phyloP scores from a whole-genome alignment of 2,329 filamentous ascomycete species.

The Harringtonia aguacate region DNA sequence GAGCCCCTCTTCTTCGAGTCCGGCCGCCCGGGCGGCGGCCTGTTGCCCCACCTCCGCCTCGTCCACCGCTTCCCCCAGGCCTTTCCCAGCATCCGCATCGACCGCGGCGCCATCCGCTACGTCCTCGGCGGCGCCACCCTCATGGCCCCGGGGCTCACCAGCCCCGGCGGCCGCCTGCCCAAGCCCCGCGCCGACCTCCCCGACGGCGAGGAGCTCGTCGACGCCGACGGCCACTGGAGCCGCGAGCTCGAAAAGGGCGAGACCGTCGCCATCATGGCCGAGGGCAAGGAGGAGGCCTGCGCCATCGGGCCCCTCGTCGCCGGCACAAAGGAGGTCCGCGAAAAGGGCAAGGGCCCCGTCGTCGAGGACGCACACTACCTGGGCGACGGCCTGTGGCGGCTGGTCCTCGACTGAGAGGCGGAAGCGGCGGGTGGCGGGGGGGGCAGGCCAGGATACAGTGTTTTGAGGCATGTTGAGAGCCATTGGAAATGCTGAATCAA shows the following conservation, averaged over 20 bases:
- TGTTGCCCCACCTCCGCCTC: conserved; percentile 80
- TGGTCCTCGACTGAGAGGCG: conserved; percentile 33
- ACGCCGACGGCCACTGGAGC: conserved; percentile 45
- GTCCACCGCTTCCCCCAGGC: conserved; percentile 82
- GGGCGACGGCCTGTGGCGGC: conserved; percentile 85
- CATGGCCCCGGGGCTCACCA: conserved; percentile 92
- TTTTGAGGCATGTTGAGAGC: too few species aligned
- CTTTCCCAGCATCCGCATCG: conserved; percentile 79
- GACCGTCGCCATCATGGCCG: conserved; percentile 80
- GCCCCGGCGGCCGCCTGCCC: conserved; percentile 69
- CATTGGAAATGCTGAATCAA: too few species aligned
- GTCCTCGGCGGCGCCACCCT: conserved; percentile 87
- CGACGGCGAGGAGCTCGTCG: conserved; percentile 28
- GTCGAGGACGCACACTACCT: conserved; percentile 91
- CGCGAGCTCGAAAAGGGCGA: conserved; percentile 67
- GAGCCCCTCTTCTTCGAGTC: conserved; percentile 88
- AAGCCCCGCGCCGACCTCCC: conserved; percentile 25
- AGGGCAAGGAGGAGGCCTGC: conserved; percentile 89
- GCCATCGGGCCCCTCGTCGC: conserved; percentile 75
- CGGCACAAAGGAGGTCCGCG: conserved; percentile 85
- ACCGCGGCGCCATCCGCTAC: conserved; percentile 93
- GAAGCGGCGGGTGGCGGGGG: not conserved
- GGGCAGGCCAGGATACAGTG: too few species aligned
- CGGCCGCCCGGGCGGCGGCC: conserved; percentile 28
- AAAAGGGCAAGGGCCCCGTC: conserved; percentile 85